phyloP scores from a whole-genome alignment of 768 basidiomycete species.

The Serpula lacrymans region DNA sequence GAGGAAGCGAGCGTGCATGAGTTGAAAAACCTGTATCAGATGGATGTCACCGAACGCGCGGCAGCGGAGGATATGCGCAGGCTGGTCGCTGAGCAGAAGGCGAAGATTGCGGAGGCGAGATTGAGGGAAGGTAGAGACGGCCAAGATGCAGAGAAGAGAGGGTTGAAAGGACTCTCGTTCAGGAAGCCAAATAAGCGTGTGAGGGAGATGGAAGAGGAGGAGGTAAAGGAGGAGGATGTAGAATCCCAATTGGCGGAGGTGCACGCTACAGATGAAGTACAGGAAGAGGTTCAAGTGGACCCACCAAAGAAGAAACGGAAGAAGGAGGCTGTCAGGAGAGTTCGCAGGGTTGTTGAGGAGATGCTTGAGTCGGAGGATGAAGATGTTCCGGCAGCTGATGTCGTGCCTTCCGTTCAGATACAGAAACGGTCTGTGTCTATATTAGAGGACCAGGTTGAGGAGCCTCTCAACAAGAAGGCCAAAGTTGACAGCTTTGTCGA shows the following conservation, averaged over 20 bases:
- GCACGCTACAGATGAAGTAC: too few species aligned
- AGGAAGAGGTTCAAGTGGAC: constrained; percentile 35
- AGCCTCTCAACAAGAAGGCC: constrained; percentile 43
- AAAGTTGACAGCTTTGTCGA: constrained; percentile 24
- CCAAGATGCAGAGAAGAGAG: constrained; percentile 45
- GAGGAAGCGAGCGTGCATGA: constrained; percentile 55
- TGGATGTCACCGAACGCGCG: constrained; percentile 62
- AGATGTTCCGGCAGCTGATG: constrained; percentile 29
- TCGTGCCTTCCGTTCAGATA: constrained; percentile 17
- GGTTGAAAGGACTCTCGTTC: constrained; percentile 44
- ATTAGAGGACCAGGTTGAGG: constrained; percentile 39
- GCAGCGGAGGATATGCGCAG: constrained; percentile 51
- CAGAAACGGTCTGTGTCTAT: constrained; percentile 45
- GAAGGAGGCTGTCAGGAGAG: constrained; percentile 38
- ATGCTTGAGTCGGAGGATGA: constrained; percentile 66
- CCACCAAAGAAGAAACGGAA: constrained; percentile 59
- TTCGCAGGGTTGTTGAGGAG: constrained; percentile 35
- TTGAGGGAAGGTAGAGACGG: constrained; percentile 23
- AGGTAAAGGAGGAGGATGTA: constrained; percentile 14
- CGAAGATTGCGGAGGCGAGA: constrained; percentile 28
- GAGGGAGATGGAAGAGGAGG: constrained; percentile 33
- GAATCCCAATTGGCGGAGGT: constrained; percentile 22
- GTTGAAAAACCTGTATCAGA: constrained; percentile 52
- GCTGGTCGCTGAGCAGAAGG: constrained; percentile 52
- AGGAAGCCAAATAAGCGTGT: constrained; percentile 39